These are phyloP conservation scores for Xylaria sp. DNA, from an alignment of 2,329 filamentous ascomycete species.

Conservation along the genomic window DNA sequence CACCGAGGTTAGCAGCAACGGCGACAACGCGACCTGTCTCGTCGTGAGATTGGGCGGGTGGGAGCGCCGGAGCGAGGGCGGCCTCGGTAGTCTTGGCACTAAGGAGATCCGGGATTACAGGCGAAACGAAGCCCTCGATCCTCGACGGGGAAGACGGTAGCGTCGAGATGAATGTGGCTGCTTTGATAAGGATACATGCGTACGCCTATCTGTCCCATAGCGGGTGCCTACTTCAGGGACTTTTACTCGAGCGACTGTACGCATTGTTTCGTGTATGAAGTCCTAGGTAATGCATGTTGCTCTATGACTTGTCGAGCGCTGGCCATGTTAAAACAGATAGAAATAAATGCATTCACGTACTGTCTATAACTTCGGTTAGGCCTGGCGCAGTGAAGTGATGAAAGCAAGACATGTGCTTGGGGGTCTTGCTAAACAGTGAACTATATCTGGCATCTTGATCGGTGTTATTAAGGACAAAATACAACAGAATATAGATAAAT, in stretches of 20 bases:
- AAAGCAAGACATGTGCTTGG: background rate
- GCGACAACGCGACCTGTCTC: conserved; percentile 75
- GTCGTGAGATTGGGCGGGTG: conserved; percentile 75
- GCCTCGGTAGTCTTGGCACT: conserved; percentile 86
- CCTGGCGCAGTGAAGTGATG: background rate
- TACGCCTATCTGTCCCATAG: background rate
- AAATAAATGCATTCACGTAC: background rate
- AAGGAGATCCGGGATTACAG: conserved; percentile 91
- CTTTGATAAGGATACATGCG: background rate
- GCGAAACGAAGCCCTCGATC: conserved; percentile 82
- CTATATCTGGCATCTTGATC: background rate
- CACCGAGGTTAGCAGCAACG: conserved; percentile 78
- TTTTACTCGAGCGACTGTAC: background rate
- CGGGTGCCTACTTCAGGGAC: background rate
- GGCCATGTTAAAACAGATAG: background rate
- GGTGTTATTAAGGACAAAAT: background rate
- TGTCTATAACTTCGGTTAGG: background rate
- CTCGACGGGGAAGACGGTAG: conserved; percentile 68
- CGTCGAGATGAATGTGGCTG: background rate
- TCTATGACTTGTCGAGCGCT: background rate
- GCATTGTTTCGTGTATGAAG: background rate
- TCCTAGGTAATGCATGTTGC: background rate
- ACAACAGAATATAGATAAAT: background rate
- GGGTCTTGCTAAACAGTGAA: background rate
- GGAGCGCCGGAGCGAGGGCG: conserved; percentile 82